Conservation (phyloP, 2,329 filamentous ascomycete genomes). For the Xylaria arbuscula region DNA sequence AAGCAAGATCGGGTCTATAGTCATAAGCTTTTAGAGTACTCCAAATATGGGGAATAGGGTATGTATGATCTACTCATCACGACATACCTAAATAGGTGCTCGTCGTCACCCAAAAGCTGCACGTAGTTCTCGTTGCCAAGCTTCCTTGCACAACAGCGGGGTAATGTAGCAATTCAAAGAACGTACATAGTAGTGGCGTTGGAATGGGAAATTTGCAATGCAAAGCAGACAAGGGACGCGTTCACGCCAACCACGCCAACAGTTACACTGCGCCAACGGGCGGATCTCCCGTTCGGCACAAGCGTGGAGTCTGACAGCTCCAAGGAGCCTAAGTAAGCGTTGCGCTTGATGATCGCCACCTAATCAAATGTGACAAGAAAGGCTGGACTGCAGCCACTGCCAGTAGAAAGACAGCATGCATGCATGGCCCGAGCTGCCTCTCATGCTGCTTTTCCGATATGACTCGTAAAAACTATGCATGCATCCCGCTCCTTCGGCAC, state of each 20-base stretch:
- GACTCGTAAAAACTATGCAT: conserved; percentile 10
- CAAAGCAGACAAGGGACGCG: conserved; percentile 26
- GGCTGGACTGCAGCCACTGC: conserved; percentile 27
- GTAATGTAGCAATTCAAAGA: conserved; percentile 32
- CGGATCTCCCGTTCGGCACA: conserved; percentile 25
- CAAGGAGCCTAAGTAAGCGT: conserved; percentile 15
- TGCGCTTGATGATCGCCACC: conserved; percentile 24
- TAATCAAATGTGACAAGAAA: conserved; percentile 29
- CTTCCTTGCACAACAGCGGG: conserved; percentile 25
- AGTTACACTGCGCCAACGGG: conserved; percentile 33
- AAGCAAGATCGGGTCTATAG: conserved; percentile 1
- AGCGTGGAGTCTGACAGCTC: conserved; percentile 23
- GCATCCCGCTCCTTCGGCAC: conserved; percentile 12
- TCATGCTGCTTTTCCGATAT: conserved; percentile 22
- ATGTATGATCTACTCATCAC: background rate
- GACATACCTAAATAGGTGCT: background rate
- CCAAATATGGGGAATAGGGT: background rate
- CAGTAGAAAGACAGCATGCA: background rate
- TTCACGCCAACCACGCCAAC: conserved; percentile 18
- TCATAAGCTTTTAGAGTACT: conserved; percentile 2
- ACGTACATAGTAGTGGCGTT: conserved; percentile 13
- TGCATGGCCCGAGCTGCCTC: conserved; percentile 7
- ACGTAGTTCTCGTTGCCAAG: conserved; percentile 28
- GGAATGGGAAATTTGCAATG: conserved; percentile 35
- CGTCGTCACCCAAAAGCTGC: background rate